phyloP scores from a whole-genome alignment of 2,329 filamentous ascomycete species.

The Pochonia chlamydosporia region DNA sequence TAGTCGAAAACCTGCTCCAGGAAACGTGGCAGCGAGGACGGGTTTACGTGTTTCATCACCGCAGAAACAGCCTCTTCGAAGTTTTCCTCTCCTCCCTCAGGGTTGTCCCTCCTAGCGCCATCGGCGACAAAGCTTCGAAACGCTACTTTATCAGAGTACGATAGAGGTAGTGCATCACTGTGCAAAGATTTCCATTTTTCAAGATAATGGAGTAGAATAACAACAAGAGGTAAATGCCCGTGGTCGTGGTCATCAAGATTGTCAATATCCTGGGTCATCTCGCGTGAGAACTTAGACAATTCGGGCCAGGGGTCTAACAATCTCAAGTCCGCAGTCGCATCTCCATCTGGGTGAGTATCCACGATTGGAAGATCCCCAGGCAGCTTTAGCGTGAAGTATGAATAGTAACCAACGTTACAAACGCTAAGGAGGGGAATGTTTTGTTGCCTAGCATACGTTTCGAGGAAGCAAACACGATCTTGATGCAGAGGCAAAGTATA shows the following conservation, averaged over 20 bases:
- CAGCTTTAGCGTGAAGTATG: slow-evolving; percentile 75
- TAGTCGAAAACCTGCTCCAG: slow-evolving; percentile 77
- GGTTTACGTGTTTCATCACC: slow-evolving; percentile 79
- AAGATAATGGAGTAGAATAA: slow-evolving; percentile 76
- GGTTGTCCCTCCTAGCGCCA: slow-evolving; percentile 62
- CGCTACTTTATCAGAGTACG: slow-evolving; percentile 78
- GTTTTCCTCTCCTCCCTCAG: slow-evolving; percentile 92
- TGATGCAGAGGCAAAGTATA: slow-evolving; percentile 45
- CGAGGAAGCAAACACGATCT: slow-evolving; percentile 37
- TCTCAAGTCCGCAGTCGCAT: slow-evolving; percentile 77
- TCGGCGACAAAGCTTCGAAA: slow-evolving; percentile 68
- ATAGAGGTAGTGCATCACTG: slow-evolving; percentile 60
- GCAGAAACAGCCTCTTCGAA: slow-evolving; percentile 87
- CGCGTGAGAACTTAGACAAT: slow-evolving; percentile 58
- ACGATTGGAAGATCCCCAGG: slow-evolving; percentile 84
- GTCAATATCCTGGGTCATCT: slow-evolving; percentile 65
- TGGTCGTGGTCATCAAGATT: slow-evolving; percentile 72
- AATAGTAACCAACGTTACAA: slow-evolving; percentile 89
- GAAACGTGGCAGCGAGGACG: slow-evolving; percentile 59
- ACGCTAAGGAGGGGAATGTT: slow-evolving; percentile 73
- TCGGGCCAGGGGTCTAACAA: slow-evolving; percentile 83
- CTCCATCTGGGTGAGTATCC: slow-evolving; percentile 89
- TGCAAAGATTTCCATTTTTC: slow-evolving; percentile 72
- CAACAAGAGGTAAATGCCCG: slow-evolving; percentile 84
- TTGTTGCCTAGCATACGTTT: slow-evolving; percentile 44